These are phyloP conservation scores for Laguncularia racemosa DNA, from an alignment of 345 rosid species.

Conservation along the genomic window DNA sequence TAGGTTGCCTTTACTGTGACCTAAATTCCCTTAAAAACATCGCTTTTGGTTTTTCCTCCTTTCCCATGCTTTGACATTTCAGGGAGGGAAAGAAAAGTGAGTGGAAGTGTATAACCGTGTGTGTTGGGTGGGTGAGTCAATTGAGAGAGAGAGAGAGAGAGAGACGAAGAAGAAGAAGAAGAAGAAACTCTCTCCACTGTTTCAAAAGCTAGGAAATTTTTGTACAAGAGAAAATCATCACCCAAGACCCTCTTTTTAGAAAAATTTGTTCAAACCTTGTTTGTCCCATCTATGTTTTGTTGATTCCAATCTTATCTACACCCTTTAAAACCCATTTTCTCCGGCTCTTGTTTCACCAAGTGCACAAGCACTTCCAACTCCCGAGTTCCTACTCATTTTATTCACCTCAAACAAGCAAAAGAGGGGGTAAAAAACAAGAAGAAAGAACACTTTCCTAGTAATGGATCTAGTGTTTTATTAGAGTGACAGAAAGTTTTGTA, in stretches of 20 bases:
- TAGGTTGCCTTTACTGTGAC: not conserved
- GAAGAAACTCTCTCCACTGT: constrained; percentile 34
- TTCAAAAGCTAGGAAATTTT: constrained; percentile 12
- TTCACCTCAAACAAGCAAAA: no score
- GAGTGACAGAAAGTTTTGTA: not conserved
- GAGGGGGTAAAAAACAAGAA: no score
- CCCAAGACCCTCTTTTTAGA: constrained; percentile 24
- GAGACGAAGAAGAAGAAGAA: constrained; percentile 14
- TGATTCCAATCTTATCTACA: constrained; percentile 26
- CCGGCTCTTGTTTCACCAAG: not conserved
- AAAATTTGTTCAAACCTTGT: constrained; percentile 29
- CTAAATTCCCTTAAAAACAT: constrained; percentile 16
- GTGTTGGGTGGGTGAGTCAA: no score
- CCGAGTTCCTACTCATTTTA: not conserved
- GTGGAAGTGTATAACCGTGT: not conserved
- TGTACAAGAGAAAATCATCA: constrained; percentile 7
- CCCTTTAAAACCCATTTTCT: not conserved
- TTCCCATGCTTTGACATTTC: constrained; percentile 1
- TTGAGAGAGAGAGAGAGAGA: not conserved
- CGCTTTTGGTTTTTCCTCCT: not conserved
- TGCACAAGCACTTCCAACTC: not conserved
- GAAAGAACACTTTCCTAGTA: not conserved
- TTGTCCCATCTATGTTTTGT: constrained; percentile 36
- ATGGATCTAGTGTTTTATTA: constrained; percentile 3
- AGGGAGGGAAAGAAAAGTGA: constrained; percentile 1